A percentile compares a stretch with the other conserved stretches of the same genome.
Evolutionary conservation across 257 asterid genomes (phyloP).

Genomic region (Fraxinus anomala): DNA sequence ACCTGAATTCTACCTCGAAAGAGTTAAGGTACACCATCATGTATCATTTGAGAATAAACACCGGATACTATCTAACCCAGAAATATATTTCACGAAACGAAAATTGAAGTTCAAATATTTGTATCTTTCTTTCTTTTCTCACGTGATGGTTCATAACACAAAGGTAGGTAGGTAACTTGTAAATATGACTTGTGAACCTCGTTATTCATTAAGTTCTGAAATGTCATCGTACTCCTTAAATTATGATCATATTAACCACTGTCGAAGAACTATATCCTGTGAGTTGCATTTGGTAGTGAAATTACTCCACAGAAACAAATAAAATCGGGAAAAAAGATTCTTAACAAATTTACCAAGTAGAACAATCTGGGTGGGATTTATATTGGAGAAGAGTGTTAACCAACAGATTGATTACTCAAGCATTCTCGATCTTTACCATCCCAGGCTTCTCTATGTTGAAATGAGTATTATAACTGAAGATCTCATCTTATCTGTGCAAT

Average conservation of each 20-base stretch:
- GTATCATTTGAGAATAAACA: neutral
- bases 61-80: neutral
- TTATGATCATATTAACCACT: neutral
- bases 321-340: neutral
- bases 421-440: neutral
- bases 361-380: neutral
- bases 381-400: neutral
- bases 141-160: neutral
- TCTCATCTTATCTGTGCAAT: neutral
- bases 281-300: neutral
- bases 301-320: neutral
- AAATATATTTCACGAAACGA: neutral
- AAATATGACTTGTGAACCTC: neutral
- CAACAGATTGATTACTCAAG: neutral
- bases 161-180: neutral
- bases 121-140: neutral
- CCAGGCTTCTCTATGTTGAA: neutral
- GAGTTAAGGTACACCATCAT: constrained; percentile 54
- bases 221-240: neutral
- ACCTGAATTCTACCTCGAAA: constrained; percentile 66
- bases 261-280: neutral
- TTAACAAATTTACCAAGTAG: neutral
- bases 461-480: neutral
- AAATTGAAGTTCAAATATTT: neutral
- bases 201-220: neutral